phyloP scores from a whole-genome alignment of 2,329 filamentous ascomycete species.

The Calonectria montana region DNA sequence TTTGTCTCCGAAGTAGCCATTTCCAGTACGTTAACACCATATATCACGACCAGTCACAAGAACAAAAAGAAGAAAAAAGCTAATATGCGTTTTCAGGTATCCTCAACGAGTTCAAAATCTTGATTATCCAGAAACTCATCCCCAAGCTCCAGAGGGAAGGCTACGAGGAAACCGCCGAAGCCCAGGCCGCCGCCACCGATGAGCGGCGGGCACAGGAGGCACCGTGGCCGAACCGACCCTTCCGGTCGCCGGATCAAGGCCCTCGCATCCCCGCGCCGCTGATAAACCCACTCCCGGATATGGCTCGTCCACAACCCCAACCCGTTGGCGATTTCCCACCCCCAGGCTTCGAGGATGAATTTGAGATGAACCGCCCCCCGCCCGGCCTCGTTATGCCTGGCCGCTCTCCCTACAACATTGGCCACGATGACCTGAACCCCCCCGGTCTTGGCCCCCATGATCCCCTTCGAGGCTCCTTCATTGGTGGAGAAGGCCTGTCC shows the following conservation, averaged over 20 bases:
- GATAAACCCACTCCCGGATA: conserved; percentile 72
- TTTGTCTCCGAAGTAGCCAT: conserved; percentile 82
- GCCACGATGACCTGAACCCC: conserved; percentile 89
- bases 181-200: conserved; percentile 54
- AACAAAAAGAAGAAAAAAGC: background rate
- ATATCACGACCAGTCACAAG: background rate
- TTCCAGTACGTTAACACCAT: conserved; percentile 48
- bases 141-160: conserved; percentile 82
- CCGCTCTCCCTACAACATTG: conserved; percentile 75
- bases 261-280: conserved; percentile 73
- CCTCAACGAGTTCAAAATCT: conserved; percentile 77
- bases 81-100: conserved; percentile 61
- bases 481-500: conserved; percentile 70
- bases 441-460: conserved; percentile 87
- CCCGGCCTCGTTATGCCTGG: conserved; percentile 52
- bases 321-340: conserved; percentile 83
- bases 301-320: conserved; percentile 66
- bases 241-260: conserved; percentile 62
- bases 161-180: conserved; percentile 73
- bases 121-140: conserved; percentile 86
- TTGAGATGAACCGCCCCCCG: conserved; percentile 78
- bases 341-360: conserved; percentile 93
- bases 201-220: conserved; percentile 55
- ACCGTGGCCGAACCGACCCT: conserved; percentile 46
- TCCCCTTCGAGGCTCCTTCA: conserved; percentile 76